Evolutionary conservation across 1,139 yeast genomes (phyloP).

Genomic region (Meyerozyma carpophila): DNA sequence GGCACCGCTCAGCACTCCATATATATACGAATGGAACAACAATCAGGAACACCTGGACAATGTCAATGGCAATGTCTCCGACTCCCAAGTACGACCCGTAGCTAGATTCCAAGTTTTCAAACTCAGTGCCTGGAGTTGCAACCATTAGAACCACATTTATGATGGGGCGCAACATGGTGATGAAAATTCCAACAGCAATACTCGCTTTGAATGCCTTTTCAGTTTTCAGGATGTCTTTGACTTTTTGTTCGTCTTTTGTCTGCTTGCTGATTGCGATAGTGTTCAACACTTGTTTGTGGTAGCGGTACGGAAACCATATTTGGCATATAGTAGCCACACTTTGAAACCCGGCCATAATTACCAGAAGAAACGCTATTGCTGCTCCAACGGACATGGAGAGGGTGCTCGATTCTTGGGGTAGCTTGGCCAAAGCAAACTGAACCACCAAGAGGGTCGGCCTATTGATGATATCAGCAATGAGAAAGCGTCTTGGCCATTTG

Average conservation of each 20-base stretch:
- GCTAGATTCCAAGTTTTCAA: background rate
- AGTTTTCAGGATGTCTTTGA: background rate
- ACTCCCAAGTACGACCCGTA: background rate
- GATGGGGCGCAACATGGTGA: background rate
- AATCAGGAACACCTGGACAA: background rate
- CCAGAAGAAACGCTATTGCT: background rate
- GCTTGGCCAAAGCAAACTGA: background rate
- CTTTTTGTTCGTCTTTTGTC: background rate
- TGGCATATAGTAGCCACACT: background rate
- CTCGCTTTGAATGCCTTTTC: background rate
- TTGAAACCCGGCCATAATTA: background rate
- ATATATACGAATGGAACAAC: background rate
- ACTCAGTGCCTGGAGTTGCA: background rate
- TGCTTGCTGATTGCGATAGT: background rate
- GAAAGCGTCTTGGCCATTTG: background rate
- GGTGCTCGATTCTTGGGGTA: background rate
- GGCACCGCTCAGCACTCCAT: background rate
- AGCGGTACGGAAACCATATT: background rate
- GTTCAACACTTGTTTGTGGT: background rate
- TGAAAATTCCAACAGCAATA: background rate
- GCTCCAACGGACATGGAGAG: background rate
- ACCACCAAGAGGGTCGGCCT: background rate
- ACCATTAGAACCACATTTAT: background rate
- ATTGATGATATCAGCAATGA: background rate
- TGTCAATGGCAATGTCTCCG: background rate